A percentile compares a stretch with the other conserved stretches of the same genome.
Conservation (phyloP, 306 rosid species). For the Dalbergia cochinchinensis region DNA sequence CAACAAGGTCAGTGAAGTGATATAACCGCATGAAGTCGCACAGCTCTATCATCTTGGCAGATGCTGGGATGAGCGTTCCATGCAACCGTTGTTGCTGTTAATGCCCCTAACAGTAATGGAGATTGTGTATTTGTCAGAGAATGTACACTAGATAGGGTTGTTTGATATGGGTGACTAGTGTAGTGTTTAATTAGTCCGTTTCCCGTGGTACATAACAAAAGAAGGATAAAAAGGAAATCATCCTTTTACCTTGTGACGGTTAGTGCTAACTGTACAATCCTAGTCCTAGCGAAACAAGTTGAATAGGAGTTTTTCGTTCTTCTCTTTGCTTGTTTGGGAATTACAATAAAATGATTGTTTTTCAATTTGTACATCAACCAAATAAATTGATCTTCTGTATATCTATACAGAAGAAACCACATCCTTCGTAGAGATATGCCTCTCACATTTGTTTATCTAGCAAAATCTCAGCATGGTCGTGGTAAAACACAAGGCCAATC, state of each 20-base stretch:
- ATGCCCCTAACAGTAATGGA: background rate
- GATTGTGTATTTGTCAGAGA: background rate
- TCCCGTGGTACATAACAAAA: slow-evolving; percentile 40
- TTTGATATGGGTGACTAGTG: slow-evolving; percentile 27
- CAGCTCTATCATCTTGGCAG: background rate
- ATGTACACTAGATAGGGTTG: slow-evolving; percentile 44
- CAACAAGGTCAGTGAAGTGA: background rate
- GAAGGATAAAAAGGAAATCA: background rate
- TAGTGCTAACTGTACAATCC: background rate
- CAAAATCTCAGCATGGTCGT: no score
- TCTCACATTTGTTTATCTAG: no score
- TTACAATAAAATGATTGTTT: background rate
- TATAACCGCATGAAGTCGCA: background rate
- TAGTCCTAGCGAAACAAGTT: background rate
- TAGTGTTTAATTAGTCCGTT: slow-evolving; percentile 18
- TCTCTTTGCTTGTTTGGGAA: background rate
- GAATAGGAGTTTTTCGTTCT: background rate
- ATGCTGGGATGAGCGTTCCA: slow-evolving; percentile 11
- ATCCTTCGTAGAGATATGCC: no score
- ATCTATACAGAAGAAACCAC: no score
- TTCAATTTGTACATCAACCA: background rate
- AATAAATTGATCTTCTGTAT: background rate
- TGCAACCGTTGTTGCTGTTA: background rate
- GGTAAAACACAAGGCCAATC: no score
- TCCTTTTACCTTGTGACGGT: background rate